Percentiles rank a stretch among this genome's conserved stretches.
phyloP scores from a whole-genome alignment of 257 asterid genomes.

The Dorcoceras hygrometricum region DNA sequence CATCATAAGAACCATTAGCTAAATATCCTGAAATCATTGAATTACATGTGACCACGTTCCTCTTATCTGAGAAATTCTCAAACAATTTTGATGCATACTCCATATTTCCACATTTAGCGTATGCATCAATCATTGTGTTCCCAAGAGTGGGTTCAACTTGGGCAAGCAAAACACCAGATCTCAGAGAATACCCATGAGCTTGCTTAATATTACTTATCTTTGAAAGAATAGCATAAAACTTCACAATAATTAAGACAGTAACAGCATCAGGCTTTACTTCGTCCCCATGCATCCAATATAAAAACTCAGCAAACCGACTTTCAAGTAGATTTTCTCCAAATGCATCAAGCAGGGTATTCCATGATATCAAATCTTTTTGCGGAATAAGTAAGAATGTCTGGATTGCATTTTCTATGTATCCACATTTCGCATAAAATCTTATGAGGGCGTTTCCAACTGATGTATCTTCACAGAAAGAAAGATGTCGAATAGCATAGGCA shows the following conservation, averaged over 20 bases:
- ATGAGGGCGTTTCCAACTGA: constrained; percentile 66
- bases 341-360: constrained; percentile 81
- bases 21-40: constrained; percentile 63
- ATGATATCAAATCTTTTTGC: constrained; percentile 63
- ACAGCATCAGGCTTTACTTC: constrained; percentile 63
- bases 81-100: constrained; percentile 51
- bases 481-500: constrained; percentile 54
- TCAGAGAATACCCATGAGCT: constrained; percentile 66
- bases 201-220: constrained; percentile 52
- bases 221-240: constrained; percentile 37
- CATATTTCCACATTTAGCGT: constrained; percentile 65
- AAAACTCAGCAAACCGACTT: constrained; percentile 42
- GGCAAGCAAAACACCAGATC: constrained; percentile 36
- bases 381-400: constrained; percentile 40
- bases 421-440: constrained; percentile 65
- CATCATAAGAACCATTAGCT: constrained; percentile 37
- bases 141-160: constrained; percentile 51
- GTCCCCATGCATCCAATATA: constrained; percentile 42
- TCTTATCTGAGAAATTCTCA: constrained; percentile 45
- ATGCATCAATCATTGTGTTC: constrained; percentile 74
- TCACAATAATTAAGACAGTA: constrained; percentile 53
- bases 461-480: constrained; percentile 39
- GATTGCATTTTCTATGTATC: constrained; percentile 45
- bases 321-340: constrained; percentile 45
- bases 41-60: constrained; percentile 58